These are phyloP conservation scores for Wickerhamomyces strasburgensis DNA, from an alignment of 805 yeast species.

Conservation along the genomic window DNA sequence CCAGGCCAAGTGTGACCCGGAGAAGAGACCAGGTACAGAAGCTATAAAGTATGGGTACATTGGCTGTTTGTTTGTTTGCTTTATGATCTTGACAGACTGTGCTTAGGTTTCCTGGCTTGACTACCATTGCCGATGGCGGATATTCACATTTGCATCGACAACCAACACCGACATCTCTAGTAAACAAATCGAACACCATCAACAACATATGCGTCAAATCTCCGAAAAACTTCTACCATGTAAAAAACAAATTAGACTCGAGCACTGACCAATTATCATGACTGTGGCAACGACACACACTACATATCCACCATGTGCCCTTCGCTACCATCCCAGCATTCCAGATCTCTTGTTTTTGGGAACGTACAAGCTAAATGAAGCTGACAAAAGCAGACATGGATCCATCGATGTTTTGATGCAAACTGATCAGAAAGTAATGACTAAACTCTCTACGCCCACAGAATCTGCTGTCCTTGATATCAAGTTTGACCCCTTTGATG, in stretches of 20 bases:
- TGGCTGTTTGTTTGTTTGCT: too few relatives aligned
- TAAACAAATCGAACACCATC: too few relatives aligned
- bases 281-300: constrained; percentile 34
- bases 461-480: constrained; percentile 73
- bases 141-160: too few relatives aligned
- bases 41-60: too few relatives aligned
- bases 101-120: too few relatives aligned
- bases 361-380: constrained; percentile 69
- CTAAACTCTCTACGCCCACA: constrained; percentile 28
- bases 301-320: constrained; percentile 77
- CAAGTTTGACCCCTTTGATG: constrained; percentile 56
- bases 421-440: constrained; percentile 18
- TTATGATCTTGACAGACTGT: too few relatives aligned
- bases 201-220: too few relatives aligned
- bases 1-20: too few relatives aligned
- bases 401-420: constrained; percentile 38
- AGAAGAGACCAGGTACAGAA: too few relatives aligned
- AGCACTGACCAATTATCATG: not conserved
- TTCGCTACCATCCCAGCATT: constrained; percentile 53
- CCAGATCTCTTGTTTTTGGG: constrained; percentile 55
- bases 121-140: too few relatives aligned
- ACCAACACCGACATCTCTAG: too few relatives aligned
- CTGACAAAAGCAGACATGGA: constrained; percentile 60
- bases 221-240: too few relatives aligned
- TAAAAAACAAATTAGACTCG: not conserved